These are phyloP conservation scores for barley (Hordeum vulgare) DNA, from an alignment of 176 grass and related monocot genomes.

Conservation along the genomic window MorexV3_pseudomolecules_assembly NC_058520.1:562022450-562022949, in stretches of 20 bases:
- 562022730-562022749: constrained; percentile 58
- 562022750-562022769: constrained; percentile 59
- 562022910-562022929: constrained; percentile 80
- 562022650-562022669: constrained; percentile 81
- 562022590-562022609: constrained; percentile 1
- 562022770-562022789: constrained; percentile 66
- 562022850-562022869: constrained; percentile 48
- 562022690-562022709: constrained; percentile 69
- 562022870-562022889: constrained; percentile 55
- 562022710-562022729: constrained; percentile 68
- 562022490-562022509: no score
- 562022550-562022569: no score
- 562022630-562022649: constrained; percentile 82
- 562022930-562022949: neutral
- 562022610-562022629: neutral
- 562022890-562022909: constrained; percentile 69
- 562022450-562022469: no score
- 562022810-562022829: constrained; percentile 82
- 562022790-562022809: constrained; percentile 72
- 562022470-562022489: no score
- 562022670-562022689: constrained; percentile 59
- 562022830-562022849: constrained; percentile 72
- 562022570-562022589: no score
- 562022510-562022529: no score
- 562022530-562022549: no score